These are phyloP conservation scores for Microbotryum saponariae DNA, from an alignment of 1,284 basidiomycete species.

Conservation along the genomic window DNA sequence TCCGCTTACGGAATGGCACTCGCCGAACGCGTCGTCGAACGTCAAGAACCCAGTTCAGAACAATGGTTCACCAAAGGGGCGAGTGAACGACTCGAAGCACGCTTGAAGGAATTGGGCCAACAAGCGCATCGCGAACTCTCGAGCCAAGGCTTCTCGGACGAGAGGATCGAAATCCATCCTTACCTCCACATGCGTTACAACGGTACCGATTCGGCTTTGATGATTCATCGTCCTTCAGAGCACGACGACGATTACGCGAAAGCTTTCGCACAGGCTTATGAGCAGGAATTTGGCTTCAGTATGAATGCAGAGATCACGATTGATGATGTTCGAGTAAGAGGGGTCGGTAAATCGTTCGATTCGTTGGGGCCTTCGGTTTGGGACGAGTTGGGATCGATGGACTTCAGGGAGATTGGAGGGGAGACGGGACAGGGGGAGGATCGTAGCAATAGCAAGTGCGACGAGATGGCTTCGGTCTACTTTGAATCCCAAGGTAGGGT, in stretches of 20 bases:
- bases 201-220: conserved; percentile 14
- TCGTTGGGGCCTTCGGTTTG: conserved; percentile 63
- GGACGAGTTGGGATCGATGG: no score
- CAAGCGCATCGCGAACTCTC: conserved; percentile 2
- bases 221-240: conserved; percentile 18
- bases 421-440: background rate
- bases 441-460: background rate
- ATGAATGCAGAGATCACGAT: conserved; percentile 65
- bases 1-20: conserved; percentile 84
- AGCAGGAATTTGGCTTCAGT: conserved; percentile 70
- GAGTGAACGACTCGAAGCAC: background rate
- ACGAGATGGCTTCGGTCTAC: conserved; percentile 7
- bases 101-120: conserved; percentile 1
- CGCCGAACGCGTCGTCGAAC: conserved; percentile 53
- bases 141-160: background rate
- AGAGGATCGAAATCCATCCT: conserved; percentile 13
- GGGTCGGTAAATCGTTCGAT: conserved; percentile 80
- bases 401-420: no score
- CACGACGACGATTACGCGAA: conserved; percentile 14
- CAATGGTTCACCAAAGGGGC: conserved; percentile 17
- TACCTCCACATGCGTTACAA: conserved; percentile 28
- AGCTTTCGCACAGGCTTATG: conserved; percentile 31
- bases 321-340: conserved; percentile 78
- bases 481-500: conserved; percentile 15
- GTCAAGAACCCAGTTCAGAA: conserved; percentile 28